Evolutionary conservation across 148 eudicot species (phyloP).

Genomic region (Suaeda aralocaspica): DNA sequence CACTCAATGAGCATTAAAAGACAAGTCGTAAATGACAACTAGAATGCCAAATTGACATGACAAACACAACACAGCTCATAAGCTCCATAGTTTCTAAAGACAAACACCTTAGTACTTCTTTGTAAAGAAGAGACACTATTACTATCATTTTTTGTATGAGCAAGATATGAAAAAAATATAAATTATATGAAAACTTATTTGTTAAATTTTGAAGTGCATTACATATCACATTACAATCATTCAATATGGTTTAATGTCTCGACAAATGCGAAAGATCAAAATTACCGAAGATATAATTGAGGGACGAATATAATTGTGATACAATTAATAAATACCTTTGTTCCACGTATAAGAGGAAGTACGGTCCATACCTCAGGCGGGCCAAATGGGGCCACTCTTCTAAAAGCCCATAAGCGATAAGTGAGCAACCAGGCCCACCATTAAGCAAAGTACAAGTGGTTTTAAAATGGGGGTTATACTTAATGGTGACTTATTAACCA

Average conservation of each 20-base stretch:
- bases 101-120: too few relatives aligned
- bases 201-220: too few relatives aligned
- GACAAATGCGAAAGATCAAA: too few relatives aligned
- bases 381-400: conserved; percentile 41
- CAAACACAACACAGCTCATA: neutral
- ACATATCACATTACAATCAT: too few relatives aligned
- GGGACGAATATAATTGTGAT: neutral
- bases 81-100: neutral
- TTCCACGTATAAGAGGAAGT: conserved; percentile 30
- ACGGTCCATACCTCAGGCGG: conserved; percentile 34
- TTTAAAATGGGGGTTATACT: conserved; percentile 9
- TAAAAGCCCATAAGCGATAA: conserved; percentile 42
- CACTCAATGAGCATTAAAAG: neutral
- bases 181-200: too few relatives aligned
- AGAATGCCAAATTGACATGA: neutral
- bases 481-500: conserved; percentile 30
- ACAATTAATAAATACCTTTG: conserved; percentile 20
- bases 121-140: too few relatives aligned
- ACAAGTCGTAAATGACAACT: neutral
- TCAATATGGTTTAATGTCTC: too few relatives aligned
- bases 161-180: too few relatives aligned
- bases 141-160: too few relatives aligned
- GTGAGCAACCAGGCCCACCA: conserved; percentile 46
- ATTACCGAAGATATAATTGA: too few relatives aligned
- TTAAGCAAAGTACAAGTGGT: conserved; percentile 39